Conservation (phyloP, 331 rosid species). For the Cydonia oblonga region DNA sequence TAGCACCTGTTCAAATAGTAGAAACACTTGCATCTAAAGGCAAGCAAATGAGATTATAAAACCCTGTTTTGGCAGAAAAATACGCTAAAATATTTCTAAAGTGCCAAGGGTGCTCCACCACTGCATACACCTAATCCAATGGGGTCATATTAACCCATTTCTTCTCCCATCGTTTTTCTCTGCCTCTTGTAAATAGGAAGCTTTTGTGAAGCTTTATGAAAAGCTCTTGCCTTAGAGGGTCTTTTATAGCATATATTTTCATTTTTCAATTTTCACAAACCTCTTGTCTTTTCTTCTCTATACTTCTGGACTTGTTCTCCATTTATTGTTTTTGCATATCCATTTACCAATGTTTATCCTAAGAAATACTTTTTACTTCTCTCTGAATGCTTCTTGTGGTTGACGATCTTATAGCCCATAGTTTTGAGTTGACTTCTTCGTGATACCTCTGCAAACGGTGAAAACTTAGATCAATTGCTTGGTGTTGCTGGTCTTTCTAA, state of each 20-base stretch:
- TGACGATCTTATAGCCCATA: not conserved
- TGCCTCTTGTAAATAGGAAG: not conserved
- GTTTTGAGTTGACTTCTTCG: not conserved
- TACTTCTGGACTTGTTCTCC: not conserved
- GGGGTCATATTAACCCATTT: not conserved
- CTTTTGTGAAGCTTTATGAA: not conserved
- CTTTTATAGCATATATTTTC: not conserved
- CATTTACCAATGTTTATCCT: not conserved
- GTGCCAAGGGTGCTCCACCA: not conserved
- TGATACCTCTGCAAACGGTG: not conserved
- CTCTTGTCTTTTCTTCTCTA: not conserved
- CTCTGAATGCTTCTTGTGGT: not conserved
- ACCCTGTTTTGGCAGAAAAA: not conserved
- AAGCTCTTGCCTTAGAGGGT: not conserved
- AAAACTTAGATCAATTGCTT: slow-evolving; percentile 5
- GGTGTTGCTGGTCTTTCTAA: slow-evolving; percentile 4
- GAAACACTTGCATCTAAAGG: not conserved
- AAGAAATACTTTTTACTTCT: not conserved
- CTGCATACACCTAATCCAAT: not conserved
- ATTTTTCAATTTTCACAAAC: not conserved
- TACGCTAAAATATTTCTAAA: not conserved
- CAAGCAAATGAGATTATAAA: too few species aligned
- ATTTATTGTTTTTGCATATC: not conserved
- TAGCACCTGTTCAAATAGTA: not conserved
- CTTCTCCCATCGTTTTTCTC: not conserved